Evolutionary conservation across 2,329 filamentous ascomycete species (phyloP), one percentile per base, ranked within the genome.

Genomic region (Aureobasidium zeae): DNA sequence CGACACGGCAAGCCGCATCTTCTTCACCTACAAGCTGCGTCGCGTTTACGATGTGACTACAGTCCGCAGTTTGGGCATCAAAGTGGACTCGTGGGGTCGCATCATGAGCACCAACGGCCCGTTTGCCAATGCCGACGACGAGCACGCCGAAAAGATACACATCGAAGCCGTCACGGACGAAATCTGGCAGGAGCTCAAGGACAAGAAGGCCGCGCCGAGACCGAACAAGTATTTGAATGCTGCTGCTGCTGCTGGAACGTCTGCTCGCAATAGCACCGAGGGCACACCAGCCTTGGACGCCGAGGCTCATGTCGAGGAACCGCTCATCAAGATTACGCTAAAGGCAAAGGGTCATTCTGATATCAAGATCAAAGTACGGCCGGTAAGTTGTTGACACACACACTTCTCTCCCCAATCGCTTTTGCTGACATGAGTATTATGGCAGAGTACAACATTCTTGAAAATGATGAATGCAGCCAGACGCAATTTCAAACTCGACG

Each of bases 1-100:
- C 2, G 66, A 72, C 2, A 58, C 71, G 17, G 62, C 70, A 2
- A 64, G 71, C 4, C 65, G 69, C 1, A 66, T 93, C 13, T 82
- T 91, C 53, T 71, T 96, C 44, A 91, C 85, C 0, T 94, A 85
- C 81, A 80, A 79, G 50, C 73, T 76, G 19, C 76, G 76, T 46
- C 76, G 77, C 47, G 63, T 94, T 3, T 94, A 83, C 57, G 77
- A 83, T 51, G 73, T 75, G n/a, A 85, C 83, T 4, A 88, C 81
- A 1, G 80, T 85, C 47, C 70, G 71, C 42, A 79, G 74, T 35
- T 65, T 94, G 5, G 79, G 79, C 5, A 72, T 91, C 33, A 64
- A 65, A 20, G 55, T 70, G 3, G 65, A 70, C 42, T 52, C 55
- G 2, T 55, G 63, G 21, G 64, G 69, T 0, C 59, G 53, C 26